A percentile compares a stretch with the other conserved stretches of the same genome.
phyloP scores from a whole-genome alignment of 2,329 filamentous ascomycete genomes.

The Amylocarpus encephaloides region DNA sequence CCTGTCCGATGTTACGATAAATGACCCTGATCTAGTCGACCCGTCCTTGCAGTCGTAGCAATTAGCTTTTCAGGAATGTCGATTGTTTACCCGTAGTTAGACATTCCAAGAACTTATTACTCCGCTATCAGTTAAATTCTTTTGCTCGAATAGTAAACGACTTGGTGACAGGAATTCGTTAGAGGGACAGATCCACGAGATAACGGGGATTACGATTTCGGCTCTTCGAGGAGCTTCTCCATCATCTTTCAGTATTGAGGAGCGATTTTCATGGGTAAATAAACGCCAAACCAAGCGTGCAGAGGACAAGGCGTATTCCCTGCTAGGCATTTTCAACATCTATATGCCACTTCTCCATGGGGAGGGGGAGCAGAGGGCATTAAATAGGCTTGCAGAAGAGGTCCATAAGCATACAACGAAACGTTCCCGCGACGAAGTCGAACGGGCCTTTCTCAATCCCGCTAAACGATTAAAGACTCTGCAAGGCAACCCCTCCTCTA shows the following conservation, averaged over 20 bases:
- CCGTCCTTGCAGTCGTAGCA: constrained; percentile 1
- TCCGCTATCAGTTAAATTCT: constrained; percentile 12
- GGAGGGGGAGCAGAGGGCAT: constrained; percentile 30
- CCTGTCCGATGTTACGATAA: too few species aligned
- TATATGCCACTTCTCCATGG: constrained; percentile 29
- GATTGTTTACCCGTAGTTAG: too few species aligned
- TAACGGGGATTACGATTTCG: constrained; percentile 8
- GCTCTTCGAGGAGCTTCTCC: constrained; percentile 9
- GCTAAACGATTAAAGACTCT: constrained; percentile 14
- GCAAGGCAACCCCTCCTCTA: constrained; percentile 1
- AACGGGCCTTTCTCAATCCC: constrained; percentile 2
- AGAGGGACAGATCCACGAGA: constrained; percentile 9
- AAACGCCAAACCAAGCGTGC: constrained; percentile 30
- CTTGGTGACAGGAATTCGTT: constrained; percentile 12
- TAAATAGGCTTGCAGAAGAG: constrained; percentile 32
- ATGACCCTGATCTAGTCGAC: constrained; percentile 1
- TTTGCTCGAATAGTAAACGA: constrained; percentile 5
- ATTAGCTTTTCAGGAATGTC: constrained; percentile 6
- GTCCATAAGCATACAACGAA: constrained; percentile 8
- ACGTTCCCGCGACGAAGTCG: constrained; percentile 12
- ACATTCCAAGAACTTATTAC: too few species aligned
- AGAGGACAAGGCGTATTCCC: too few species aligned
- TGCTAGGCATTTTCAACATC: constrained; percentile 36
- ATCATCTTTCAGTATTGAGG: constrained; percentile 6
- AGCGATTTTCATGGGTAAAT: constrained; percentile 35